Evolutionary conservation across 2,329 filamentous ascomycete genomes (phyloP).

Genomic region (Sporothrix mexicana): DNA sequence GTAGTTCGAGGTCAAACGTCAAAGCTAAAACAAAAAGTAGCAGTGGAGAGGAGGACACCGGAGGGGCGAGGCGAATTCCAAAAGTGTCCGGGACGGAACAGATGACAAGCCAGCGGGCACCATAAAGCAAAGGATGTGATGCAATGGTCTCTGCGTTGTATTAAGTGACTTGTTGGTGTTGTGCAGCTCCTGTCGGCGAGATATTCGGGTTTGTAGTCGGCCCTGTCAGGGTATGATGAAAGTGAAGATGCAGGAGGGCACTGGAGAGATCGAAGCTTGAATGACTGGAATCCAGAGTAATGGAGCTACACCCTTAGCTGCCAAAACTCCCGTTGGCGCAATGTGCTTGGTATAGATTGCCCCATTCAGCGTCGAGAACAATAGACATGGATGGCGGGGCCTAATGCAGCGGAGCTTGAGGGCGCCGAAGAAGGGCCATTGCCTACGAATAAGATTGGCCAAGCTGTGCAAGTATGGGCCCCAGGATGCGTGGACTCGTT

Average conservation of each 20-base stretch:
- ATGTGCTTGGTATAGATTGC: not conserved
- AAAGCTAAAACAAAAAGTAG: not conserved
- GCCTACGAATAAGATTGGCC: constrained; percentile 16
- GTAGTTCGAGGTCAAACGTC: not conserved
- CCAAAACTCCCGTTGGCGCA: not conserved
- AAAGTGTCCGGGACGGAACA: not conserved
- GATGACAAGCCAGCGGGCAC: not conserved
- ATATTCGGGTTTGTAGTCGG: constrained; percentile 8
- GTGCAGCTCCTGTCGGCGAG: constrained; percentile 26
- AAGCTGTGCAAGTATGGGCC: not conserved
- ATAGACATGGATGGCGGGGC: not conserved
- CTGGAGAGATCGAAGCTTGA: not conserved
- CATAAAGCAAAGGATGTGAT: not conserved
- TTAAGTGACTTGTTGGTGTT: not conserved
- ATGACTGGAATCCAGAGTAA: not conserved
- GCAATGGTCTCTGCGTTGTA: not conserved
- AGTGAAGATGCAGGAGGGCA: not conserved
- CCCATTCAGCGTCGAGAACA: not conserved
- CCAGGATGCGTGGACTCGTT: not conserved
- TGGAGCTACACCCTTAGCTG: constrained; percentile 17
- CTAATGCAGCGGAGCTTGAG: constrained; percentile 14
- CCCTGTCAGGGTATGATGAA: not conserved
- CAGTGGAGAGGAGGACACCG: not conserved
- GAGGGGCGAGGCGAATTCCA: not conserved
- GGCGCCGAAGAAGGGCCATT: constrained; percentile 33